Evolutionary conservation across 768 basidiomycete species (phyloP).

Genomic region (Lyophyllum atratum): DNA sequence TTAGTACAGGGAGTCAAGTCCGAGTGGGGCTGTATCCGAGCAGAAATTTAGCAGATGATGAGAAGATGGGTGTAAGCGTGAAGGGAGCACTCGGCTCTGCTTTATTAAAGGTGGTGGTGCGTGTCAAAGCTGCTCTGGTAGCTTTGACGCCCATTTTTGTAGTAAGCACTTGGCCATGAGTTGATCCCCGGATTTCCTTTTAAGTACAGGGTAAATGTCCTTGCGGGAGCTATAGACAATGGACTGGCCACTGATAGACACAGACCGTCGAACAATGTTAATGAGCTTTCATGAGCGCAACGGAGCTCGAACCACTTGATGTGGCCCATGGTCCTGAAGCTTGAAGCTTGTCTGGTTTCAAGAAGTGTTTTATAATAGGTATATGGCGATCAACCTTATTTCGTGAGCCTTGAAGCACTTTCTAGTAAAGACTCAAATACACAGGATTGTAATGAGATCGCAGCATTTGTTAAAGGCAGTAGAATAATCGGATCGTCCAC

Average conservation of each 20-base stretch:
- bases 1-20: not conserved
- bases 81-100: not conserved
- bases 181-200: conserved; percentile 3
- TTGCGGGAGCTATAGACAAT: not conserved
- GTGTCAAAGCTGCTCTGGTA: not conserved
- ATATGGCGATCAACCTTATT: not conserved
- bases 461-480: too few relatives aligned
- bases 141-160: conserved; percentile 8
- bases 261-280: not conserved
- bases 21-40: too few relatives aligned
- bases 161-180: conserved; percentile 1
- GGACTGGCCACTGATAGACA: not conserved
- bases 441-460: too few relatives aligned
- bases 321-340: not conserved
- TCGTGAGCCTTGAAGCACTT: too few relatives aligned
- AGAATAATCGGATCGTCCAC: too few relatives aligned
- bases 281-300: not conserved
- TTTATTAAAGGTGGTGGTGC: not conserved
- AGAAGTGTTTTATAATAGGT: not conserved
- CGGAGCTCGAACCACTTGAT: not conserved
- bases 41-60: not conserved
- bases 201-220: not conserved
- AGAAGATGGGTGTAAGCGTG: not conserved
- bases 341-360: not conserved
- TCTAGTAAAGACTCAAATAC: too few relatives aligned